Percentiles rank a stretch among this genome's conserved stretches.
These are phyloP conservation scores for Hemileia vastatrix DNA, from an alignment of 1,284 basidiomycete species.

Conservation along the genomic window DNA sequence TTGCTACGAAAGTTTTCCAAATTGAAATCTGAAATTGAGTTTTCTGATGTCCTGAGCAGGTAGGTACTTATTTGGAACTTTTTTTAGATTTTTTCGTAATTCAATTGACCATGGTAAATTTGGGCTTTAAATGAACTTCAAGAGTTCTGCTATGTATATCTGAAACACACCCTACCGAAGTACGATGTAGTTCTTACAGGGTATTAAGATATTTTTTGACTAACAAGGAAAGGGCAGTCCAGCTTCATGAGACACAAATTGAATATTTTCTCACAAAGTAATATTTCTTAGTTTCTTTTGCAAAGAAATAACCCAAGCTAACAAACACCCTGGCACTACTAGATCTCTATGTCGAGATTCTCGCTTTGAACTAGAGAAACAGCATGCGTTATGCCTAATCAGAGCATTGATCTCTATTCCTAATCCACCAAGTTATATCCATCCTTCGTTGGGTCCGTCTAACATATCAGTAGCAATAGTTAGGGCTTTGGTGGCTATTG, in stretches of 20 bases:
- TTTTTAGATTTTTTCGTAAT: too few relatives aligned
- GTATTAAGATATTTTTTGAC: conserved; percentile 7
- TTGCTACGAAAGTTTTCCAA: too few relatives aligned
- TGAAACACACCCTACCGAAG: conserved; percentile 6
- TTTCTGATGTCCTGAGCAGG: too few relatives aligned
- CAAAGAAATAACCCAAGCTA: too few relatives aligned
- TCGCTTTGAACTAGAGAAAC: conserved; percentile 73
- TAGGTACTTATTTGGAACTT: too few relatives aligned
- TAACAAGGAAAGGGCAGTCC: not conserved
- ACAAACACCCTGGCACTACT: conserved; percentile 3
- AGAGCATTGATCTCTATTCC: conserved; percentile 67
- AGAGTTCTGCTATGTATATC: too few relatives aligned
- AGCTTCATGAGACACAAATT: not conserved
- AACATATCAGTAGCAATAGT: conserved; percentile 57
- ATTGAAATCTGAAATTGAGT: too few relatives aligned
- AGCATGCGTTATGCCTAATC: conserved; percentile 86
- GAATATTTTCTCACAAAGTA: conserved; percentile 15
- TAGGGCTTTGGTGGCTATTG: conserved; percentile 79
- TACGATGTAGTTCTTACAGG: conserved; percentile 13
- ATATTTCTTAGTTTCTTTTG: not conserved
- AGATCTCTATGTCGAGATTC: conserved; percentile 77
- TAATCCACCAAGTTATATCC: conserved; percentile 25
- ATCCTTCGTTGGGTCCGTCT: conserved; percentile 49
- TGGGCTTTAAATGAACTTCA: too few relatives aligned
- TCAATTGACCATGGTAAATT: too few relatives aligned